Evolutionary conservation across 139 green algal genomes (phyloP).

Genomic region (Chlorella vulgaris): DNA sequence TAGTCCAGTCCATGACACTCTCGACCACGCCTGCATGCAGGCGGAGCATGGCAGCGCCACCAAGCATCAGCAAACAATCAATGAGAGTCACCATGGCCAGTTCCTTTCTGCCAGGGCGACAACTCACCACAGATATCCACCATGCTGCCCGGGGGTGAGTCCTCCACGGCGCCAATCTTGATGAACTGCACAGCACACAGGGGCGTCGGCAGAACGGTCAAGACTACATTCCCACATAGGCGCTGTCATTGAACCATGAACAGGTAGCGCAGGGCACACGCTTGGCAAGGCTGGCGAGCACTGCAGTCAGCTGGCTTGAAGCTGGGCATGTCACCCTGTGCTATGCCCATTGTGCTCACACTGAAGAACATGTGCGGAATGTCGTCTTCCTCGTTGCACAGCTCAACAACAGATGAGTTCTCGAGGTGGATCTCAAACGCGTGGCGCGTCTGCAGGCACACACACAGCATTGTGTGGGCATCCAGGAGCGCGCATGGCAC

Average conservation of each 20-base stretch:
- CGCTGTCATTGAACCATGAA: not conserved
- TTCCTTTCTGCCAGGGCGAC: too few species aligned
- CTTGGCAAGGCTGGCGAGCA: too few species aligned
- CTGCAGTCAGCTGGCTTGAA: too few species aligned
- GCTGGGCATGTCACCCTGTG: too few species aligned
- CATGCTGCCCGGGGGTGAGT: slow-evolving; percentile 59
- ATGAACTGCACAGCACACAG: slow-evolving; percentile 67
- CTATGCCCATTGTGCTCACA: slow-evolving; percentile 44
- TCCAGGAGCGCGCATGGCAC: too few species aligned
- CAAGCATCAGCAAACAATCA: not conserved
- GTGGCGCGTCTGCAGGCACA: slow-evolving; percentile 54
- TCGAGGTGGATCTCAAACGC: slow-evolving; percentile 95
- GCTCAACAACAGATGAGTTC: slow-evolving; percentile 56
- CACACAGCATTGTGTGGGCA: too few species aligned
- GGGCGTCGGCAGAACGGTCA: not conserved
- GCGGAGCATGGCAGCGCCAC: not conserved
- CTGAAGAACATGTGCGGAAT: slow-evolving; percentile 79
- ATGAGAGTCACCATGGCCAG: not conserved
- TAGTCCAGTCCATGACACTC: slow-evolving; percentile 48
- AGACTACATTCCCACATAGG: too few species aligned
- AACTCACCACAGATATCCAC: slow-evolving; percentile 84
- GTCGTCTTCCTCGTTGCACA: slow-evolving; percentile 54
- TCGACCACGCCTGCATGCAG: slow-evolving; percentile 71
- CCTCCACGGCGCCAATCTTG: slow-evolving; percentile 81
- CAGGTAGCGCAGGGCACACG: not conserved